A percentile compares a stretch with the other conserved stretches of the same genome.
Conservation (phyloP, 1,139 yeast species). For the Sugiyamaella neomexicana region DNA sequence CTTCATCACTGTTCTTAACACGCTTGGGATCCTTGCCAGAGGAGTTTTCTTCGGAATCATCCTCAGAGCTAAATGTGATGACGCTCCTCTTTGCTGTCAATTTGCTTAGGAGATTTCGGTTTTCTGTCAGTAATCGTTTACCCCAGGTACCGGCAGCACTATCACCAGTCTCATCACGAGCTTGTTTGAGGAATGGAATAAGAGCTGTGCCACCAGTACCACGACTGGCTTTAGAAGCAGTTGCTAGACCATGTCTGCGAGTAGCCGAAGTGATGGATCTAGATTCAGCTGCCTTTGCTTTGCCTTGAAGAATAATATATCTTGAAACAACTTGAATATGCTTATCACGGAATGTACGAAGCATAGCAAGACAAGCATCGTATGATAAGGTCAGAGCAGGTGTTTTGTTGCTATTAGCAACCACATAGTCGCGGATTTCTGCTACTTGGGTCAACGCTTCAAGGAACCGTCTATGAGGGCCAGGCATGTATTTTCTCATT, state of each 20-base stretch:
- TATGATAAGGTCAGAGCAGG: conserved; percentile 69
- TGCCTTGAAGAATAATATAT: conserved; percentile 76
- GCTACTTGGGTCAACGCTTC: conserved; percentile 57
- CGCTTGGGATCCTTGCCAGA: conserved; percentile 2
- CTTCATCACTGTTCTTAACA: conserved; percentile 1
- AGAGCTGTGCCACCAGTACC: conserved; percentile 96
- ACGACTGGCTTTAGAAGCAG: conserved; percentile 52
- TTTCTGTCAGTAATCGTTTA: conserved; percentile 63
- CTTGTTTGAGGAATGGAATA: conserved; percentile 88
- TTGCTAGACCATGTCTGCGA: conserved; percentile 41
- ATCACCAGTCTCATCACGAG: conserved; percentile 93
- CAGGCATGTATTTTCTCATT: conserved; percentile 90
- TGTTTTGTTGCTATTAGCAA: conserved; percentile 43
- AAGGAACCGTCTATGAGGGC: conserved; percentile 73
- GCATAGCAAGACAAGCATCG: conserved; percentile 89
- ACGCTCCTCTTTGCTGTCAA: conserved; percentile 21
- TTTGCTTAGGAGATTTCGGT: conserved; percentile 20
- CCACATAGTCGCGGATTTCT: conserved; percentile 64
- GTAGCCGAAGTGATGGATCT: conserved; percentile 26
- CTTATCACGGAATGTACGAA: conserved; percentile 84
- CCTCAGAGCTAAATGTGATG: conserved; percentile 25
- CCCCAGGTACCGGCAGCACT: conserved; percentile 93
- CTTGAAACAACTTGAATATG: conserved; percentile 91
- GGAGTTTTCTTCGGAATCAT: conserved; percentile 16
- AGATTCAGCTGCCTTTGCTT: conserved; percentile 18